Conservation (phyloP, 2,329 filamentous ascomycete species). For the Fusarium napiforme region DNA sequence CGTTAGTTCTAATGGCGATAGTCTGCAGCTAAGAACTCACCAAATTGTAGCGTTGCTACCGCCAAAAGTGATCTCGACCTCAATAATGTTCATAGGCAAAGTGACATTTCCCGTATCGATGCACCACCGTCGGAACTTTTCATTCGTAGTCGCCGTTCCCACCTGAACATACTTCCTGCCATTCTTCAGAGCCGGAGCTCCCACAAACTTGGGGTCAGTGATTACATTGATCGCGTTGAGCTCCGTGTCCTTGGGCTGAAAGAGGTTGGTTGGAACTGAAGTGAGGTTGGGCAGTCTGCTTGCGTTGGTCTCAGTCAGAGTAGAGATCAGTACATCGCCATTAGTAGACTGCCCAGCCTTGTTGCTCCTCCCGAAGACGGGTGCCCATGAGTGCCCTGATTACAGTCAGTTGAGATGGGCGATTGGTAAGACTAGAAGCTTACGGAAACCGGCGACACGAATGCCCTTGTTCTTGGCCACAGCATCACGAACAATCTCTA, state of each 20-base stretch:
- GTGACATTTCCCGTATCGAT: not conserved
- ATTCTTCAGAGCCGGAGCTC: not conserved
- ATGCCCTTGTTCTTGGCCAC: not conserved
- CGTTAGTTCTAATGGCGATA: rapidly evolving
- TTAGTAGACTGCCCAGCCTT: not conserved
- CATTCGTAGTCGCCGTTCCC: not conserved
- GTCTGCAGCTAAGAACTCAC: rapidly evolving
- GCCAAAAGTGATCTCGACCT: not conserved
- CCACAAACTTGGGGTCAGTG: not conserved
- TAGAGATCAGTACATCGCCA: not conserved
- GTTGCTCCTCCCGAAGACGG: not conserved
- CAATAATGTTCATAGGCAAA: not conserved
- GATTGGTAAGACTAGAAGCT: not conserved
- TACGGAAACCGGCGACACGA: not conserved
- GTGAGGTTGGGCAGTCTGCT: not conserved
- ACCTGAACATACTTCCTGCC: not conserved
- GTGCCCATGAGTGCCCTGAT: not conserved
- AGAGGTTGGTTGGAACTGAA: not conserved
- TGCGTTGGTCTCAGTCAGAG: not conserved
- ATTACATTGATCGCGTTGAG: not conserved
- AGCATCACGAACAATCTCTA: not conserved
- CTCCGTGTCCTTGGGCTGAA: not conserved
- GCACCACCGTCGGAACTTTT: not conserved
- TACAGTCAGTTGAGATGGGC: not conserved
- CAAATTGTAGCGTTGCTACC: not conserved